These are phyloP conservation scores for Cyamopsis tetragonoloba DNA, from an alignment of 306 rosid species.

Conservation along the genomic window DNA sequence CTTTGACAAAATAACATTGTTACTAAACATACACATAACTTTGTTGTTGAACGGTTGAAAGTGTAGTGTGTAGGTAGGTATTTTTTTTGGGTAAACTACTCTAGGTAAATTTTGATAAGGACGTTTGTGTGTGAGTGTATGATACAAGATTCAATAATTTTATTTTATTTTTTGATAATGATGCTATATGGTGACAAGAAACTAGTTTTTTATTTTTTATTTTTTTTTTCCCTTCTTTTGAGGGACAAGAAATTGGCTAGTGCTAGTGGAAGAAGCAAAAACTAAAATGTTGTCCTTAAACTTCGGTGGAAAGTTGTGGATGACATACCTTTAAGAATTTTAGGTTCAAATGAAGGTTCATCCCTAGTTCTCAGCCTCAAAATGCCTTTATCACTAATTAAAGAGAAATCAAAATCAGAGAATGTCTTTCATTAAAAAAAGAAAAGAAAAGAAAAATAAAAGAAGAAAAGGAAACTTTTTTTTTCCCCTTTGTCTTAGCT, in stretches of 20 bases:
- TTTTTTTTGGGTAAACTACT: too few species aligned
- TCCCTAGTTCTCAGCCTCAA: background rate
- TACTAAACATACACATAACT: too few species aligned
- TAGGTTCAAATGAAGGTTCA: constrained; percentile 23
- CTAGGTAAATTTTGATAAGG: too few species aligned
- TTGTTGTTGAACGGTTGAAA: too few species aligned
- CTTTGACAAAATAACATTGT: too few species aligned
- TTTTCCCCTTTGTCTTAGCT: constrained; percentile 2
- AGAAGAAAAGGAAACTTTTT: background rate
- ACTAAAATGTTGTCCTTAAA: background rate
- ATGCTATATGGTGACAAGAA: too few species aligned
- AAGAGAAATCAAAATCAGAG: background rate
- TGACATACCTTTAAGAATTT: constrained; percentile 2
- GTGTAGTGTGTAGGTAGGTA: too few species aligned
- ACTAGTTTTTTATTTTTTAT: too few species aligned
- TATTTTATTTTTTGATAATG: too few species aligned
- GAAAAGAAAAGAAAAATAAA: background rate
- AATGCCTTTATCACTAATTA: background rate
- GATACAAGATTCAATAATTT: too few species aligned
- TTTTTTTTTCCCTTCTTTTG: too few species aligned
- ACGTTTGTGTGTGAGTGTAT: too few species aligned
- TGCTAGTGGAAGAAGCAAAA: background rate
- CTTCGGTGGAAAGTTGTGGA: constrained; percentile 23
- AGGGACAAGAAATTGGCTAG: background rate
- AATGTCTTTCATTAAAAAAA: background rate